A percentile compares a stretch with the other conserved stretches of the same genome.
These are phyloP conservation scores for Debaryomyces prosopidis DNA, from an alignment of 805 yeast genomes.

Conservation along the genomic window DNA sequence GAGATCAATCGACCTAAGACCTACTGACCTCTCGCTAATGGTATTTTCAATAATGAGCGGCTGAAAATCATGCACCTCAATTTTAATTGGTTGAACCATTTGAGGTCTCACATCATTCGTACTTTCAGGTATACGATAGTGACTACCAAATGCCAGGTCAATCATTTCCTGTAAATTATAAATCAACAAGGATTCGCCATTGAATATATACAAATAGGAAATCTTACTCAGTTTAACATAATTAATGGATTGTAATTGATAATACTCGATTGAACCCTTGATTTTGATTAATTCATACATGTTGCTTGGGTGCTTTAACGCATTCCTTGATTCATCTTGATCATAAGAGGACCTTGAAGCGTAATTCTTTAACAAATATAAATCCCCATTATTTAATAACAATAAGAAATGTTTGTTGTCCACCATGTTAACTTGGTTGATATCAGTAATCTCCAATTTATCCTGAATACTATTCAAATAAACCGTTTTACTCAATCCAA, in stretches of 20 bases:
- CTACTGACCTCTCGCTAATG: conserved; percentile 3
- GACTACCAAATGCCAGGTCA: conserved; percentile 19
- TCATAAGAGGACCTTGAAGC: conserved; percentile 2
- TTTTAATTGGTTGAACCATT: conserved; percentile 24
- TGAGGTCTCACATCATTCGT: conserved; percentile 13
- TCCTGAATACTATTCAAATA: conserved; percentile 32
- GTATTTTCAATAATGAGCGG: conserved; percentile 21
- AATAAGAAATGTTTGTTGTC: conserved; percentile 34
- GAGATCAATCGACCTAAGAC: conserved; percentile 35
- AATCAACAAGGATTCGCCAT: conserved; percentile 36
- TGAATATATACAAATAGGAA: conserved; percentile 29
- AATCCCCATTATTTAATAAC: conserved; percentile 38
- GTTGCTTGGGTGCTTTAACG: conserved; percentile 18
- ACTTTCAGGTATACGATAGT: conserved; percentile 14
- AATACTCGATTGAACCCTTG: conserved; percentile 29
- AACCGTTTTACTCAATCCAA: conserved; percentile 31
- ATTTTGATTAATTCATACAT: conserved; percentile 37
- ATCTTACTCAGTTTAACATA: conserved; percentile 11
- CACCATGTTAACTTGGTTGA: conserved; percentile 25
- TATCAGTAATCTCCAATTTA: conserved; percentile 21
- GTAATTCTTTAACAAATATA: conserved; percentile 37
- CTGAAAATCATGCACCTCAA: conserved; percentile 26
- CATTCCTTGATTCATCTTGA: conserved; percentile 4
- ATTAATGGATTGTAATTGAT: conserved; percentile 25
- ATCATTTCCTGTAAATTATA: conserved; percentile 27